Evolutionary conservation across 805 yeast genomes (phyloP), one percentile per base, ranked within the genome.

Genomic region (Kodamaea laetipori): DNA sequence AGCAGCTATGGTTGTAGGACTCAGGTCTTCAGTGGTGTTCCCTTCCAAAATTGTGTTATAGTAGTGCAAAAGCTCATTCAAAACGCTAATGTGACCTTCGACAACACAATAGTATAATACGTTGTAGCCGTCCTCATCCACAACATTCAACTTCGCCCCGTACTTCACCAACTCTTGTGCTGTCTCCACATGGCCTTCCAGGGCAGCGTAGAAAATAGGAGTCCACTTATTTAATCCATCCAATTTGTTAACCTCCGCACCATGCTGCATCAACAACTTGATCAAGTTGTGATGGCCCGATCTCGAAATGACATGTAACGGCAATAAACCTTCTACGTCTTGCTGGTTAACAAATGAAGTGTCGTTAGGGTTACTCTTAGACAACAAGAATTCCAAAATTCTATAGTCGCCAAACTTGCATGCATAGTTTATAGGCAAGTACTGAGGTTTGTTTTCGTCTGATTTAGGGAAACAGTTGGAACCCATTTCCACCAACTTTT

Each of bases 191-290:
- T 85, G 88, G 1, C 97, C 97, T 53, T 87, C 92, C 50, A 81
- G 80, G 1, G 90, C 90, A 15, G 96, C 87, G 61, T 94, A 92
- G 56, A 90, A 88, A 2, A 94, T 75, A 0, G 98, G 96, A 0
- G 97, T 82, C 97, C 98, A 94, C 54, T 84, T 85, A 58, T 90
- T 90, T 44, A 89, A 81, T 41, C 87, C 85, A 64, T 94, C 98
- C 6, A 82, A 55, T 46, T 79, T 82, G 63, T 94, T 86, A 4
- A 92, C 80, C 54, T 84, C 80, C 3, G 71, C 84, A 4, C 90
- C 92, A 50, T 84, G 75, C n/a, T 76, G 66, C 1, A 86, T 74
- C 25, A 94, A 67, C 36, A 90, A 63, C 23, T 83, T 78, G 9
- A 94, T 81, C 24, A 92, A 70, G 45, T 80, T 69, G 49, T 73